Base-by-base conservation (phyloP, 2,329 filamentous ascomycete species). In the Raffaelea arxii region DNA sequence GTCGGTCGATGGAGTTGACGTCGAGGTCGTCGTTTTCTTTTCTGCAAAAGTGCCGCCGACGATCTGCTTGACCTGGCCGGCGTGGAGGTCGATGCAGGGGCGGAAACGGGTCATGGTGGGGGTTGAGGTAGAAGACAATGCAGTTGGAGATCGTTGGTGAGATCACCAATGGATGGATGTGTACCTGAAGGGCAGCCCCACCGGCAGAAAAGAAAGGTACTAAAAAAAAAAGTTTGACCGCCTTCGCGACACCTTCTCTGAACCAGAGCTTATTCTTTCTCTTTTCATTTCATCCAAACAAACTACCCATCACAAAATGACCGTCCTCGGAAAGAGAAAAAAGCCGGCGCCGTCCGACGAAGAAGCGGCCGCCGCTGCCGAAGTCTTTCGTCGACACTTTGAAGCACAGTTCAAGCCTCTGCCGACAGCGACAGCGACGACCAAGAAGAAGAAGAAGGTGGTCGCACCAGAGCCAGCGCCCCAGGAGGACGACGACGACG, bases 21-120 rank as follows among this genome's bases (percentile, higher is more conserved):
- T n/a, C n/a, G n/a, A n/a, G n/a, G n/a, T n/a, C n/a, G n/a, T n/a
- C n/a, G n/a, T n/a, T n/a, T n/a, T n/a, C n/a, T n/a, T n/a, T 61
- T 77, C 77, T 66, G 84, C 84, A 51, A 98, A 77, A 2, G 92
- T 97, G 49, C 92, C 91, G 56, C 92, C 92, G 36, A 98, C 90
- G 56, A 98, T 98, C 65, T 98, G 92, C 71, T 98, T 98, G 49
- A 98, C 92, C 62, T 91, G 84, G 14, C 92, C 92, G n/a, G 90
- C 84, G 65, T 98, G 92, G 45, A 98, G 78, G 68, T 98, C 92
- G 65, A 98, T 97, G 62, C 92, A 98, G 19, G 92, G 92, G 35
- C 92, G 77, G 61, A 98, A 98, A 56, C 83, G 81, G 3, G 92
- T 97, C 92, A 98, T 57, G n/a, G 27, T 47, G 25, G 32, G 24